A percentile compares a stretch with the other conserved stretches of the same genome.
These are phyloP conservation scores for Wallacemonas collosoma DNA, from an alignment of 208 protist genomes.

Conservation along the genomic window DNA sequence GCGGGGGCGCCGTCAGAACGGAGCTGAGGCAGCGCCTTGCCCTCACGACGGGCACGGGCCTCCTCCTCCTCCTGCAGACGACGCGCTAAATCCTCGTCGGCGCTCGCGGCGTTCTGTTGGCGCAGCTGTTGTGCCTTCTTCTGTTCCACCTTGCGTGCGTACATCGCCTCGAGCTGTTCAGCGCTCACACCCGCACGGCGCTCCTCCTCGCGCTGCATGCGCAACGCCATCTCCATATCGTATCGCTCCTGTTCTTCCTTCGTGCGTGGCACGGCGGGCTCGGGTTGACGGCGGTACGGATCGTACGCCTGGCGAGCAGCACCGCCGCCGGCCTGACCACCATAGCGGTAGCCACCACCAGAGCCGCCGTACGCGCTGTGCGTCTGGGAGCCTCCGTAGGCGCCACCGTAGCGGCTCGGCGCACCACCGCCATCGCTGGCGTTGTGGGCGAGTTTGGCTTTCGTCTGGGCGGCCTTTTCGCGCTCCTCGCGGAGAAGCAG, in stretches of 20 bases:
- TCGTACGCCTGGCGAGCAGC: slow-evolving; percentile 18
- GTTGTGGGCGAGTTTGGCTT: slow-evolving; percentile 62
- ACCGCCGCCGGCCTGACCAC: slow-evolving; percentile 24
- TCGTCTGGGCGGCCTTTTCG: slow-evolving; percentile 63
- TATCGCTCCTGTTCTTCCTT: slow-evolving; percentile 86
- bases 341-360: slow-evolving; percentile 19
- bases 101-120: slow-evolving; percentile 24
- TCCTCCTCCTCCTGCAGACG: slow-evolving; percentile 86
- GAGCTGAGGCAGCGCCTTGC: slow-evolving; percentile 35
- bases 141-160: slow-evolving; percentile 44
- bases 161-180: slow-evolving; percentile 74
- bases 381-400: slow-evolving; percentile 16
- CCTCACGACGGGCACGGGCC: slow-evolving; percentile 36
- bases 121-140: slow-evolving; percentile 21
- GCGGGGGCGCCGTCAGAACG: slow-evolving; percentile 26
- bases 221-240: slow-evolving; percentile 84
- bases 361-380: slow-evolving; percentile 21
- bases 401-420: slow-evolving; percentile 29
- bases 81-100: slow-evolving; percentile 71
- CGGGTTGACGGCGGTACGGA: slow-evolving; percentile 18
- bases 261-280: slow-evolving; percentile 34
- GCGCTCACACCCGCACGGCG: slow-evolving; percentile 62
- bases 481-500: slow-evolving; percentile 80
- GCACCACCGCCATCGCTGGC: slow-evolving; percentile 37
- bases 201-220: slow-evolving; percentile 89